Evolutionary conservation across 805 yeast species (phyloP).

Genomic region (Schizosaccharomyces cryophilus): DNA sequence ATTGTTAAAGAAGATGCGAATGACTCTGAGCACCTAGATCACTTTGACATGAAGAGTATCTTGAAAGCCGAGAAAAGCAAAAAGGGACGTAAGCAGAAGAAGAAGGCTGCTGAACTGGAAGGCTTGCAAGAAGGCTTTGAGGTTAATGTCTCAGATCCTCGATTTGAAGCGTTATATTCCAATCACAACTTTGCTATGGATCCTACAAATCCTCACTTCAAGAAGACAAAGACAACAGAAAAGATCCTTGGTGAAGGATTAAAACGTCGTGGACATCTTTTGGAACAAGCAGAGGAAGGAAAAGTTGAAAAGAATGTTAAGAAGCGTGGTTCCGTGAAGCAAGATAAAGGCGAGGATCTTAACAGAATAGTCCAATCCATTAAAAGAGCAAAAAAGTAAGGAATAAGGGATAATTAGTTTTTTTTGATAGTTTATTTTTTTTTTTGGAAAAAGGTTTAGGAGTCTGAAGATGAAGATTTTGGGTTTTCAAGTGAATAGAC

Average conservation of each 20-base stretch:
- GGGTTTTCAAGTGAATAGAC: not conserved
- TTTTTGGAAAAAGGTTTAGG: not conserved
- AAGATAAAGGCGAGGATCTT: not conserved
- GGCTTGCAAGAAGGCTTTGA: conserved; percentile 28
- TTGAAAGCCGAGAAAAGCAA: conserved; percentile 39
- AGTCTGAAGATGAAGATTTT: too few species aligned
- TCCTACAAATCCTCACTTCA: conserved; percentile 75
- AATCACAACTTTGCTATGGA: conserved; percentile 84
- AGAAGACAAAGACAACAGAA: conserved; percentile 69
- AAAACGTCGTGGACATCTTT: conserved; percentile 9
- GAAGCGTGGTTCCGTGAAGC: not conserved
- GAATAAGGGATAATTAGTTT: not conserved
- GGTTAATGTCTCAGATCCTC: conserved; percentile 55
- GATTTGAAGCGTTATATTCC: conserved; percentile 65
- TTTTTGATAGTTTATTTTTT: not conserved
- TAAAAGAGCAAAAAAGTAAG: not conserved
- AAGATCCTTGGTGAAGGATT: conserved; percentile 50
- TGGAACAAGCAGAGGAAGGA: not conserved
- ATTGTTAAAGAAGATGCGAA: conserved; percentile 41
- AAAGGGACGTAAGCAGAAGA: conserved; percentile 11
- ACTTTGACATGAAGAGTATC: conserved; percentile 59
- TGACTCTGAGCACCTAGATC: conserved; percentile 22
- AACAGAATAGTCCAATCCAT: not conserved
- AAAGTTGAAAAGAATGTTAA: not conserved
- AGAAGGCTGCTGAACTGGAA: conserved; percentile 26